phyloP scores from a whole-genome alignment of 179 eudicot genomes.

The Spergularia azorica region DNA sequence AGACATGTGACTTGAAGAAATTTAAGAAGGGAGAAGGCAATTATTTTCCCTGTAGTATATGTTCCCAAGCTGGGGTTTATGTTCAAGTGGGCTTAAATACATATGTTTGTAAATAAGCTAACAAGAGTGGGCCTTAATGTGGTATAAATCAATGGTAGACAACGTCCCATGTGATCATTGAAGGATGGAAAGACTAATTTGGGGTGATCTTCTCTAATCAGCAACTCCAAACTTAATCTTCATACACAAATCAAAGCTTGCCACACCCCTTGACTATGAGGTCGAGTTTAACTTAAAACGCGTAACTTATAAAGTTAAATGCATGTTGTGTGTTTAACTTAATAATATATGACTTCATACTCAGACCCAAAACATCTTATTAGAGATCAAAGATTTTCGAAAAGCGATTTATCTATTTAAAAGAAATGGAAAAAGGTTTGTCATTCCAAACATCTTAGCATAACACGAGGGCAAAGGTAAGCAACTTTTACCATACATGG shows the following conservation, averaged over 20 bases:
- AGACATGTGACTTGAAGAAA: constrained; percentile 28
- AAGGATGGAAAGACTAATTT: constrained; percentile 10
- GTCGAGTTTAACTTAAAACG: too few relatives aligned
- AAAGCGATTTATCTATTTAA: too few relatives aligned
- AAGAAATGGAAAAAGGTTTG: too few relatives aligned
- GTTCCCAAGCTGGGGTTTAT: constrained; percentile 37
- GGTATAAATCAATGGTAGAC: constrained; percentile 31
- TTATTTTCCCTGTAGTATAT: constrained; percentile 26
- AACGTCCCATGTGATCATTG: constrained; percentile 38
- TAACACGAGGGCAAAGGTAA: constrained; percentile 23
- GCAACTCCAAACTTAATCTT: constrained; percentile 12
- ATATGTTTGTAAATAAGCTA: constrained; percentile 33
- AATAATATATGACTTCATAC: too few relatives aligned
- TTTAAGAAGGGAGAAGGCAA: constrained; percentile 17
- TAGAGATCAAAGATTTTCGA: too few relatives aligned
- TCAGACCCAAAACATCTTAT: too few relatives aligned
- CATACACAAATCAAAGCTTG: constrained; percentile 18
- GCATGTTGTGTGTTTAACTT: too few relatives aligned
- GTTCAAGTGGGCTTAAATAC: constrained; percentile 36
- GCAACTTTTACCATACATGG: constrained; percentile 19
- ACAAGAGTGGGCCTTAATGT: constrained; percentile 38
- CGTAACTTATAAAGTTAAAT: too few relatives aligned
- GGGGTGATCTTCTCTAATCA: constrained; percentile 20
- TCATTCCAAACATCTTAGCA: neutral
- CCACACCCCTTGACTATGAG: neutral